A percentile compares a stretch with the other conserved stretches of the same genome.
Conservation (phyloP, 306 rosid species). For the Casuarina cunninghamiana region DNA sequence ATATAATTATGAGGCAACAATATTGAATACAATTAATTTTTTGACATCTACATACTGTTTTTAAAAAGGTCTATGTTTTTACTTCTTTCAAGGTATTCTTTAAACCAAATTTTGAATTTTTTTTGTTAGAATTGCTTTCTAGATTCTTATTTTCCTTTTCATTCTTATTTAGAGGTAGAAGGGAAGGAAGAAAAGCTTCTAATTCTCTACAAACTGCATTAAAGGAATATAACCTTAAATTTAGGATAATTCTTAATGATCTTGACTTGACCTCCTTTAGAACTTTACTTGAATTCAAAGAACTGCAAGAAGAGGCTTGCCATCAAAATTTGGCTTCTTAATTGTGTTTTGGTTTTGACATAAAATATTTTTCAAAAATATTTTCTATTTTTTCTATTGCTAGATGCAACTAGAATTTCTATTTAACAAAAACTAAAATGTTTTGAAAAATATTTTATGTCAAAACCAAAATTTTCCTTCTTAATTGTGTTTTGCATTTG, state of each 20-base stretch:
- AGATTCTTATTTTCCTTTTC: conserved; percentile 30
- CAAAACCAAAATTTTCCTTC: conserved; percentile 16
- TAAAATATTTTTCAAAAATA: too few relatives aligned
- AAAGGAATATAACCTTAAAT: conserved; percentile 86
- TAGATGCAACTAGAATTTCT: too few relatives aligned
- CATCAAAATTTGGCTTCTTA: conserved; percentile 17
- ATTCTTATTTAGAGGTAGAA: conserved; percentile 60
- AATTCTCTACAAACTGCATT: conserved; percentile 82
- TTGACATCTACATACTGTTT: conserved; percentile 11
- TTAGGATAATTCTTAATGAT: conserved; percentile 89
- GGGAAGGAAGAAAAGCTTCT: conserved; percentile 94
- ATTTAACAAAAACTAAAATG: too few relatives aligned
- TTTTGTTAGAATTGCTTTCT: neutral
- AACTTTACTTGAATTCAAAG: conserved; percentile 90
- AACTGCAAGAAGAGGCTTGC: conserved; percentile 89
- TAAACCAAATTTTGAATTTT: neutral
- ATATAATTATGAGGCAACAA: conserved; percentile 16
- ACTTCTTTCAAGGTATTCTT: neutral
- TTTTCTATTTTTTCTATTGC: too few relatives aligned
- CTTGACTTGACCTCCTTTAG: conserved; percentile 97
- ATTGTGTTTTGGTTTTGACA: neutral
- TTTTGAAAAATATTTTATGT: too few relatives aligned
- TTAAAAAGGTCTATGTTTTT: neutral
- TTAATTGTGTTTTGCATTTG: neutral
- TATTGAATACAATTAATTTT: conserved; percentile 13